Conservation (phyloP, 1,284 basidiomycete genomes). For the Fistulina hepatica region DNA sequence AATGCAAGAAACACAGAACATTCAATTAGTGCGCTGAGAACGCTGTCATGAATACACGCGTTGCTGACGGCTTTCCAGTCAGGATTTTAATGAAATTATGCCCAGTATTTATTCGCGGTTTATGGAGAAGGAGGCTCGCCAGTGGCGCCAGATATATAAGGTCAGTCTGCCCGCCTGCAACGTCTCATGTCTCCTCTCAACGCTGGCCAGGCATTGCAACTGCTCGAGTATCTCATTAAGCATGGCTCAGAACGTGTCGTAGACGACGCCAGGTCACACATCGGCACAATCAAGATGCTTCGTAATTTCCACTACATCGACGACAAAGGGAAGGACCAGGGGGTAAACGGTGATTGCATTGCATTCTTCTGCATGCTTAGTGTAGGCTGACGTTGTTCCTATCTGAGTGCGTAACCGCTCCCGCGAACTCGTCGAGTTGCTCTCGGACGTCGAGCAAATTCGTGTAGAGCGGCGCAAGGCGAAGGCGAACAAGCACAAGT, state of each 20-base stretch:
- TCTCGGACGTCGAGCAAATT: slow-evolving; percentile 88
- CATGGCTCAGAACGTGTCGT: slow-evolving; percentile 98
- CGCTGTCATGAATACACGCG: not conserved
- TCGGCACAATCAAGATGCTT: slow-evolving; percentile 95
- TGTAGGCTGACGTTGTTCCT: not conserved
- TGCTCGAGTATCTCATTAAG: slow-evolving; percentile 94
- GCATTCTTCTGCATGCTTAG: not conserved
- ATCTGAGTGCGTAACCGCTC: slow-evolving; percentile 83
- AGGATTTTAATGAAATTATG: slow-evolving; percentile 99
- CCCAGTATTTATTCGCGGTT: slow-evolving; percentile 91
- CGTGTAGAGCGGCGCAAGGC: slow-evolving; percentile 87
- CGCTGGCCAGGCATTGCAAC: slow-evolving; percentile 64
- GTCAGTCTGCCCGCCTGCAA: slow-evolving; percentile 25
- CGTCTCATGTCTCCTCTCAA: slow-evolving; percentile 4
- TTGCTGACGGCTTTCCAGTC: slow-evolving; percentile 36
- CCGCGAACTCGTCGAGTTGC: slow-evolving; percentile 81
- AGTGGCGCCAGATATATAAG: slow-evolving; percentile 99
- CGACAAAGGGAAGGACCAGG: slow-evolving; percentile 98
- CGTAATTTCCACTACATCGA: slow-evolving; percentile 98
- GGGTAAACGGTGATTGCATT: slow-evolving; percentile 79
- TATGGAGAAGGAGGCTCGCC: slow-evolving; percentile 95
- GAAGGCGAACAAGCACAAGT: slow-evolving; percentile 88
- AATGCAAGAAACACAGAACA: slow-evolving; percentile 40
- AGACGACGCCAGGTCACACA: slow-evolving; percentile 91
- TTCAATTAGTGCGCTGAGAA: slow-evolving; percentile 58